These are phyloP conservation scores for Solanum raphanifolium DNA, from an alignment of 257 asterid species.

Conservation along the genomic window DNA sequence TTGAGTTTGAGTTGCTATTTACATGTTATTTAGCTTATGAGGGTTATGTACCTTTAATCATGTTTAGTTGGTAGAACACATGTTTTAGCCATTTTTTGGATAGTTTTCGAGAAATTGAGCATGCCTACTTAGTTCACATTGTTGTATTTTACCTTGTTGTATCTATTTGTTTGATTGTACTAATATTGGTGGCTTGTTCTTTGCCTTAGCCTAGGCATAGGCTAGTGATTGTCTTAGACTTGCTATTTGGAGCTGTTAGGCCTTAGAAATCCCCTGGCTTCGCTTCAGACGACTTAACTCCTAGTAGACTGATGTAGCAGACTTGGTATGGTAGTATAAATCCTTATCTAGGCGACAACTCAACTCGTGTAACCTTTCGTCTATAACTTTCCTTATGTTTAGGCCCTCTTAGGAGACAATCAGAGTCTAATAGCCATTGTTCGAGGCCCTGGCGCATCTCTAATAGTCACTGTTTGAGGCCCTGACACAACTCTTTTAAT, in stretches of 20 bases:
- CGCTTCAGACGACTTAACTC: not conserved
- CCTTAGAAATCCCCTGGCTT: too few relatives aligned
- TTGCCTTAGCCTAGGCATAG: not conserved
- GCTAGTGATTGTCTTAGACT: not conserved
- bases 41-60: not conserved
- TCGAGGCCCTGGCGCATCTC: too few relatives aligned
- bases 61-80: not conserved
- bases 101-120: not conserved
- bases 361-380: not conserved
- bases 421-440: not conserved
- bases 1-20: not conserved
- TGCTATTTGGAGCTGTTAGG: not conserved
- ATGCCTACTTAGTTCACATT: not conserved
- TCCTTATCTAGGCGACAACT: not conserved
- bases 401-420: not conserved
- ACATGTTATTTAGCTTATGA: not conserved
- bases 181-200: too few relatives aligned
- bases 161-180: not conserved
- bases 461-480: not conserved
- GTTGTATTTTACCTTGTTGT: not conserved
- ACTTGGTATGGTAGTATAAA: not conserved
- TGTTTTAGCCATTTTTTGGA: not conserved
- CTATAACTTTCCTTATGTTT: not conserved
- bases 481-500: not conserved
- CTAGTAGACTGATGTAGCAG: not conserved